Base-by-base conservation (phyloP, 2,329 filamentous ascomycete species). In the Fusarium longipes region DNA sequence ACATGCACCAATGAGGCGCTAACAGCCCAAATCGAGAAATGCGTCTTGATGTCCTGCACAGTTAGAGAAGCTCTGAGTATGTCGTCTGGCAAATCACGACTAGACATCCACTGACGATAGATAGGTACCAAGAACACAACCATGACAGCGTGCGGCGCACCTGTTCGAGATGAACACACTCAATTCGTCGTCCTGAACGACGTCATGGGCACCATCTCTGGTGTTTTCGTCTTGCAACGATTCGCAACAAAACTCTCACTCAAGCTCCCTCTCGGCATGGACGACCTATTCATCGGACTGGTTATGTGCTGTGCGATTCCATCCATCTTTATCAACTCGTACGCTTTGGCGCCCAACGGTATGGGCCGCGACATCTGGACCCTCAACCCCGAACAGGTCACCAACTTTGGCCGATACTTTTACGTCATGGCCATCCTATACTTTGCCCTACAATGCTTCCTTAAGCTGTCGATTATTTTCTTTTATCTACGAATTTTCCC, bases 401-500 rank as follows among this genome's bases (percentile, higher is more conserved):
- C 79, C 27, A 70, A 72, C 1, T 83, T 87, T 27, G 71, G 78
- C 9, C 58, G 77, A 25, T 80, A 74, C 66, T 80, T 85, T 24
- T 85, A 81, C 65, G 68, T 78, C 60, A 76, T 79, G 68, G 79
- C 81, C 25, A 63, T 77, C 9, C 49, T 84, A 22, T 86, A 87
- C 72, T 84, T 86, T 68, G 51, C 74, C 5, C 75, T 82, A 17
- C 72, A 85, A 14, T 75, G 81, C 3, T 73, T 84, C 25, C 77
- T 84, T 17, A 86, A 87, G 65, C 72, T 85, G 6, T 81, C 84
- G 1, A 77, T 88, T 22, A 75, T 88, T 1, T 78, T 84, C 69
- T 86, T 88, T 73, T 87, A 86, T 67, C 75, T 85, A 7, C 81
- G 83, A 52, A 83, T 88, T 55, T 88, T 88, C 63, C 83, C 83